Base-by-base conservation (phyloP, 352 stramenopile species). In the Phytophthora pseudosyringae region DNA sequence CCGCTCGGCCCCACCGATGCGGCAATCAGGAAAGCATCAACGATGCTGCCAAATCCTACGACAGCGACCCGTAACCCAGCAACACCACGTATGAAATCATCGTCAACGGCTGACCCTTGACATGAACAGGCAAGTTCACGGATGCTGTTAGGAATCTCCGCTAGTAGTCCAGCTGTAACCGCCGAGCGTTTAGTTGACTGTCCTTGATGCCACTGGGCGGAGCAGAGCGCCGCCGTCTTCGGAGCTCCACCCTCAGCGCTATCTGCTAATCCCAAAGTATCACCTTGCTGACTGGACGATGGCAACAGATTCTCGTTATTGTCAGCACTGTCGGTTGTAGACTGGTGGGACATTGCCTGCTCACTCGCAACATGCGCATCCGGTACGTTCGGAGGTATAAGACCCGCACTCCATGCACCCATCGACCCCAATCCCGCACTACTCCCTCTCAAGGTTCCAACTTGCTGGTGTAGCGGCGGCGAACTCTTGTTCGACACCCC, bases 11-110 rank as follows among this genome's bases (percentile, higher is more conserved):
- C 81, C 3, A 90, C 81, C 5, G 77, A 47, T 5, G 75, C 53
- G 0, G 74, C 58, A 11, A 73, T 53, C 4, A 84, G 47, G 44
- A 86, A 87, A 28, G 79, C 79, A 15, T 87, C 75, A 0, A 73
- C 57, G 8, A 85, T 49, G 38, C 81, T 83, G 25, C 76, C 73
- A 41, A 60, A 64, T 18, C 81, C 81, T 11, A 86, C 38, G 15
- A 86, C 63, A 16, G 69, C 67, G 5, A 90, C 65, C 21, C 67
- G 52, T 13, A 87, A 64, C 1, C 77, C 81, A n/a, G 44, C 40
- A 6, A 88, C 68, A 8, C 52, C 70, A 9, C 53, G 38, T 16
- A 45, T 33, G 6, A 68, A 55, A 16, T 71, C 62, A 29, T 63
- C 56, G 8, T 59, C 60, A 65, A 41, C 50, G 4, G 36, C 44